Conservation (phyloP, 441 rosid species). For the Iberis amara region DNA sequence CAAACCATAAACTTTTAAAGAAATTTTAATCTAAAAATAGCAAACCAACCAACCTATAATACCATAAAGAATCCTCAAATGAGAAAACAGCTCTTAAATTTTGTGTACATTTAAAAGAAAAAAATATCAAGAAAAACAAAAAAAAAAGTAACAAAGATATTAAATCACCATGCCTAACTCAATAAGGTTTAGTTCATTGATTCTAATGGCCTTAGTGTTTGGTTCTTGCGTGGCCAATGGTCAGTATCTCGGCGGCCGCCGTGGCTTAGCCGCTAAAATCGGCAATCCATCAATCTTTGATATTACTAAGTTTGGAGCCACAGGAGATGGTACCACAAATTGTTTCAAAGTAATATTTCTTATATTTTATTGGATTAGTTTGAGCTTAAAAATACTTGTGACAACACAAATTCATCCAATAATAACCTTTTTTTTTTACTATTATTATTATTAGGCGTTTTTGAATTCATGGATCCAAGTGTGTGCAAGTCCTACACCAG, state of each 20-base stretch:
- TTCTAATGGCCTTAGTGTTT: constrained; percentile 26
- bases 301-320: constrained; percentile 31
- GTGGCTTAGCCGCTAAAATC: constrained; percentile 15
- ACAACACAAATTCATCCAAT: too few relatives aligned
- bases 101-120: too few relatives aligned
- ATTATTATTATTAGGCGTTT: constrained; percentile 31
- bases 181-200: constrained; percentile 21
- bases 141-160: neutral
- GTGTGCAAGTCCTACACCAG: constrained; percentile 25
- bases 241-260: constrained; percentile 32
- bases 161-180: constrained; percentile 32
- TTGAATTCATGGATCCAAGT: constrained; percentile 33
- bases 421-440: too few relatives aligned
- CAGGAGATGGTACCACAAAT: constrained; percentile 23
- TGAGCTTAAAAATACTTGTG: too few relatives aligned
- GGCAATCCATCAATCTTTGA: constrained; percentile 14
- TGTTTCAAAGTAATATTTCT: constrained; percentile 20
- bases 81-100: too few relatives aligned
- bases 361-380: too few relatives aligned
- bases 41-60: too few relatives aligned
- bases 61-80: too few relatives aligned
- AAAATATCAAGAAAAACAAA: neutral
- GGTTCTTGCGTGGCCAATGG: constrained; percentile 38
- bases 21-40: too few relatives aligned
- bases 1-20: too few relatives aligned